These are phyloP conservation scores for Clavispora phyllophila DNA, from an alignment of 805 yeast genomes.

Conservation along the genomic window DNA sequence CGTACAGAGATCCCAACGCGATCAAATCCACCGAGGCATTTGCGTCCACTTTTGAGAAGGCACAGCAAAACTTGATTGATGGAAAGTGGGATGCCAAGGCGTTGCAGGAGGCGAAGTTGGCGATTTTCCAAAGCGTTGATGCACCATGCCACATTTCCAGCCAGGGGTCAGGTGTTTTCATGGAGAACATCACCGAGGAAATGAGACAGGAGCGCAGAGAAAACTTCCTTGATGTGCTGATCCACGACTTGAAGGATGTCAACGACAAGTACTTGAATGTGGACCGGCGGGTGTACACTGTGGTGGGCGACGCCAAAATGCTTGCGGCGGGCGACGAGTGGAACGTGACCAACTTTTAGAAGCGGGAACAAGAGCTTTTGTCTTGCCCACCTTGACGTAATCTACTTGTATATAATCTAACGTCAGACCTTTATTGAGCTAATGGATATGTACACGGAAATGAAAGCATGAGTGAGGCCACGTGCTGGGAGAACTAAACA, in stretches of 20 bases:
- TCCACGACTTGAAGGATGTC: slow-evolving; percentile 56
- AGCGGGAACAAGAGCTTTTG: too few species aligned
- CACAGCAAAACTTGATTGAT: slow-evolving; percentile 31
- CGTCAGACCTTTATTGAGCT: not conserved
- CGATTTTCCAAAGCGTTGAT: slow-evolving; percentile 87
- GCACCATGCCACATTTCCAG: slow-evolving; percentile 78
- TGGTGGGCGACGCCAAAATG: slow-evolving; percentile 40
- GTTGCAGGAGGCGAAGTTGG: slow-evolving; percentile 82
- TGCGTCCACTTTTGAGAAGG: slow-evolving; percentile 37
- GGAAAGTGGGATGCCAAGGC: slow-evolving; percentile 55
- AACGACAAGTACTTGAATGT: slow-evolving; percentile 58
- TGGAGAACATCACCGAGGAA: slow-evolving; percentile 68
- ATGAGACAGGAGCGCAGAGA: slow-evolving; percentile 79
- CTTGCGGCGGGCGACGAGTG: slow-evolving; percentile 19
- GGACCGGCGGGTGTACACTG: slow-evolving; percentile 27
- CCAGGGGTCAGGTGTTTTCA: slow-evolving; percentile 68
- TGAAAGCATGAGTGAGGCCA: not conserved
- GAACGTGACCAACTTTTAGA: slow-evolving; percentile 8
- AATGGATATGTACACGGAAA: slow-evolving; percentile 7
- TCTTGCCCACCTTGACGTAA: too few species aligned
- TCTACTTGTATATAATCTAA: not conserved
- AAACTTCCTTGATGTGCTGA: slow-evolving; percentile 59
- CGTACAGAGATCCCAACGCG: slow-evolving; percentile 93
- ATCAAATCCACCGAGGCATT: slow-evolving; percentile 61
- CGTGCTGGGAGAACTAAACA: slow-evolving; percentile 9